phyloP scores from a whole-genome alignment of 2,329 filamentous ascomycete genomes.

The Stemphylium lycopersici region DNA sequence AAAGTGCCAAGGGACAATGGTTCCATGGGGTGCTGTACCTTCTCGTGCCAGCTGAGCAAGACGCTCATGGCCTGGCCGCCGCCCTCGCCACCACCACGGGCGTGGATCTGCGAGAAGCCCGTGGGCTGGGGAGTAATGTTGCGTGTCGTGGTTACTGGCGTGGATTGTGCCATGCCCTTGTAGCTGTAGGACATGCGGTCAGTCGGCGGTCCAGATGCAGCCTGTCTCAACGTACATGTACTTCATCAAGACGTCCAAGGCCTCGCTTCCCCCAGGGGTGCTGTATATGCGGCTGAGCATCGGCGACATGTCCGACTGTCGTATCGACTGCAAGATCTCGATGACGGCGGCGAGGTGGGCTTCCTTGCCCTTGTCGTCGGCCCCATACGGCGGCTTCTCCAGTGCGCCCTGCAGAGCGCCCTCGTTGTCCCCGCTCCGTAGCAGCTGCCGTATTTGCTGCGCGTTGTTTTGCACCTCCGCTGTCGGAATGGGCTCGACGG shows the following conservation, averaged over 20 bases:
- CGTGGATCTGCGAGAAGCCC: constrained; percentile 82
- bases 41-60: constrained; percentile 97
- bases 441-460: constrained; percentile 82
- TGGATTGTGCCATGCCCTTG: constrained; percentile 76
- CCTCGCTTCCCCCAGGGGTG: constrained; percentile 79
- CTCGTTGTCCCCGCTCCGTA: constrained; percentile 85
- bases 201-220: neutral
- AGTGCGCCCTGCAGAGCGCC: constrained; percentile 83
- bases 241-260: constrained; percentile 94
- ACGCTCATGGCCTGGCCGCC: constrained; percentile 94
- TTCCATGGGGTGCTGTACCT: constrained; percentile 53
- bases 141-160: constrained; percentile 37
- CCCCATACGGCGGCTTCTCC: constrained; percentile 79
- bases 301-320: constrained; percentile 92
- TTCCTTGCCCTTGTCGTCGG: constrained; percentile 65
- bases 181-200: constrained; percentile 62
- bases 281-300: constrained; percentile 82
- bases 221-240: constrained; percentile 73
- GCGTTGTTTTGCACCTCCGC: constrained; percentile 78
- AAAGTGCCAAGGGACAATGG: neutral
- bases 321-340: constrained; percentile 94
- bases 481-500: constrained; percentile 75
- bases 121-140: constrained; percentile 75
- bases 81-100: constrained; percentile 66
- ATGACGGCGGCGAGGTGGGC: constrained; percentile 85